Evolutionary conservation across 768 basidiomycete species (phyloP).

Genomic region (Dentipellis fragilis): DNA sequence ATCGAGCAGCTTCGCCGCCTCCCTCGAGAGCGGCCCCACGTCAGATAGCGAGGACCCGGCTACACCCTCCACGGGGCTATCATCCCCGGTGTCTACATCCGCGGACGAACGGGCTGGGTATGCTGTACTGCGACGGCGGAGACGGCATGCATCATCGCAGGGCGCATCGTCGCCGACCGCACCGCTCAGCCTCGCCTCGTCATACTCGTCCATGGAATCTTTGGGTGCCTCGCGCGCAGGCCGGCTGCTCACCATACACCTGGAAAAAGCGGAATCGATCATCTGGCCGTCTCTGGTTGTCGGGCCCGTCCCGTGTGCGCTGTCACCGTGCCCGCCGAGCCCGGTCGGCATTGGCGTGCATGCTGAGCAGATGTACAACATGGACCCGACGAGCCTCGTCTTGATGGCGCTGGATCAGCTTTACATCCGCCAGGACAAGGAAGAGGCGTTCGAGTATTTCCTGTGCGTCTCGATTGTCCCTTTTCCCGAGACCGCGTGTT

Average conservation of each 20-base stretch:
- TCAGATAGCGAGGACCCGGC: constrained; percentile 64
- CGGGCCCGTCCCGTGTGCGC: constrained; percentile 56
- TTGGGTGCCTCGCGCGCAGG: constrained; percentile 45
- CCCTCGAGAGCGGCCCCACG: constrained; percentile 61
- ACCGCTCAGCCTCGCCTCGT: constrained; percentile 52
- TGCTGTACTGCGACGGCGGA: constrained; percentile 8
- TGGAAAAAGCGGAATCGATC: constrained; percentile 70
- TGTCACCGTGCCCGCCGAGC: constrained; percentile 42
- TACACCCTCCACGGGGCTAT: constrained; percentile 43
- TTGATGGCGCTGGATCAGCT: constrained; percentile 60
- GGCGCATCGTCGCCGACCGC: constrained; percentile 41
- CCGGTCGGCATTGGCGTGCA: constrained; percentile 44
- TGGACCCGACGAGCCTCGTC: constrained; percentile 78
- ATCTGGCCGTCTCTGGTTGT: constrained; percentile 80
- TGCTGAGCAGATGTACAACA: constrained; percentile 60
- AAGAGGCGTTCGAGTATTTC: constrained; percentile 76
- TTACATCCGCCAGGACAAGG: constrained; percentile 66
- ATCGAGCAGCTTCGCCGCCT: constrained; percentile 77
- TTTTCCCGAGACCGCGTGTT: neutral
- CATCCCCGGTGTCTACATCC: constrained; percentile 48
- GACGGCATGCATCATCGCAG: constrained; percentile 26
- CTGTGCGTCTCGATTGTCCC: constrained; percentile 36
- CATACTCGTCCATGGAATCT: constrained; percentile 71
- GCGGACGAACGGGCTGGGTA: constrained; percentile 28
- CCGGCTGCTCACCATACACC: constrained; percentile 65